Conservation (phyloP, 768 basidiomycete species). For the Termitomyces sp. region DNA sequence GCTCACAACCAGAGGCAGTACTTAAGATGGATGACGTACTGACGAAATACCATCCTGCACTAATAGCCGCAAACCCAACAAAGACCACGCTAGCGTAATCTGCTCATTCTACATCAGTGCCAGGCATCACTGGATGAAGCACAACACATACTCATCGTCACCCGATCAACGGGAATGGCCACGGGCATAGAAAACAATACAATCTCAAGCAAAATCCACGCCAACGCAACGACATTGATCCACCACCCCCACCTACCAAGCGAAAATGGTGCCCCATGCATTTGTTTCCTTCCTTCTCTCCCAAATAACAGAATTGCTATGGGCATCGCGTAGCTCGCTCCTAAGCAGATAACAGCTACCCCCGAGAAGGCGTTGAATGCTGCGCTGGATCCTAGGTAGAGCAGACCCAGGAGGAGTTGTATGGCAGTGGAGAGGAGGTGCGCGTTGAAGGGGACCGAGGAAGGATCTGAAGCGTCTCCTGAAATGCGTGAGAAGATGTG, state of each 20-base stretch:
- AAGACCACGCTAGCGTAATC: constrained; percentile 71
- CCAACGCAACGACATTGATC: constrained; percentile 46
- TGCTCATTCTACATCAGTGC: constrained; percentile 16
- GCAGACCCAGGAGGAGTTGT: constrained; percentile 54
- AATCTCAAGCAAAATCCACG: constrained; percentile 59
- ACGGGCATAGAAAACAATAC: constrained; percentile 69
- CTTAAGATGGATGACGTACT: constrained; percentile 30
- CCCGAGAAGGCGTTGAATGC: constrained; percentile 68
- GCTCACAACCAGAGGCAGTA: background rate
- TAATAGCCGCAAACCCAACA: constrained; percentile 53
- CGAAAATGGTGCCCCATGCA: constrained; percentile 44
- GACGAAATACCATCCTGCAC: constrained; percentile 55
- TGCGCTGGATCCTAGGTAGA: constrained; percentile 55
- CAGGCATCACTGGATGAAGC: no score
- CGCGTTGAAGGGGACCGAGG: constrained; percentile 54
- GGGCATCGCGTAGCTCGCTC: constrained; percentile 57
- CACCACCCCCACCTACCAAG: constrained; percentile 38
- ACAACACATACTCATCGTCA: constrained; percentile 37
- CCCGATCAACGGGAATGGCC: constrained; percentile 45
- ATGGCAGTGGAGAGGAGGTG: constrained; percentile 53
- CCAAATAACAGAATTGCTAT: constrained; percentile 42
- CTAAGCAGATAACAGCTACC: constrained; percentile 61
- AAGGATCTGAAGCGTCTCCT: constrained; percentile 21
- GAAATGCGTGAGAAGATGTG: constrained; percentile 41
- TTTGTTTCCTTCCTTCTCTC: constrained; percentile 32